phyloP scores from a whole-genome alignment of 2,329 filamentous ascomycete species.

The Hortaea werneckii region DNA sequence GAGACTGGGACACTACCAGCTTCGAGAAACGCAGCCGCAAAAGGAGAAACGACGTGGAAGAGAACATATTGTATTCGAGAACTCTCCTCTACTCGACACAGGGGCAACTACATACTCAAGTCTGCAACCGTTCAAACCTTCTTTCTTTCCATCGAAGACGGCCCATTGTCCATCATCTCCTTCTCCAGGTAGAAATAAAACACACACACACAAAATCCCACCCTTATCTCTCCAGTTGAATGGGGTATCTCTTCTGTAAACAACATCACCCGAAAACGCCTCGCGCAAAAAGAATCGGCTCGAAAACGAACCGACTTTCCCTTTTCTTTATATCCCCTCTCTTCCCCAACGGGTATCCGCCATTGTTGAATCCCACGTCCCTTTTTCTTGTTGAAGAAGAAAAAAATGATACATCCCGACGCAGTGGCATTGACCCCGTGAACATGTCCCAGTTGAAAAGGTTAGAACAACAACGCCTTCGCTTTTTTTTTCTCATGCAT shows the following conservation, averaged over 20 bases:
- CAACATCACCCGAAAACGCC: constrained; percentile 6
- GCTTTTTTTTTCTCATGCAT: neutral
- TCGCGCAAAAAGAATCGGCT: constrained; percentile 1
- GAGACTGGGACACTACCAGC: too few species aligned
- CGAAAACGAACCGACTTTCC: neutral
- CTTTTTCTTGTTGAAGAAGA: neutral
- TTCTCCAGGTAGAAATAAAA: too few species aligned
- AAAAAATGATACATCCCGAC: neutral
- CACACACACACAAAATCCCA: too few species aligned
- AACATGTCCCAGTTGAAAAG: neutral
- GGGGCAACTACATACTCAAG: too few species aligned
- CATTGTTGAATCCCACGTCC: neutral
- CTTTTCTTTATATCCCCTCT: too few species aligned
- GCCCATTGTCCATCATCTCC: too few species aligned
- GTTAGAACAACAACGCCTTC: neutral
- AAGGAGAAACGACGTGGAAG: too few species aligned
- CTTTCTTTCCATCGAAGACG: too few species aligned
- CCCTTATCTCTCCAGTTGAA: constrained; percentile 18
- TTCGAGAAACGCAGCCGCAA: too few species aligned
- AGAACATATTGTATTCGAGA: too few species aligned
- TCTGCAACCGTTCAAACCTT: too few species aligned
- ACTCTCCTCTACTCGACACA: too few species aligned
- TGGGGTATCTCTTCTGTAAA: constrained; percentile 22
- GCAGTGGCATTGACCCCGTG: neutral
- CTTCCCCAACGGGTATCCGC: neutral